Evolutionary conservation across 2,329 filamentous ascomycete genomes (phyloP).

Genomic region (Scedosporium boydii): DNA sequence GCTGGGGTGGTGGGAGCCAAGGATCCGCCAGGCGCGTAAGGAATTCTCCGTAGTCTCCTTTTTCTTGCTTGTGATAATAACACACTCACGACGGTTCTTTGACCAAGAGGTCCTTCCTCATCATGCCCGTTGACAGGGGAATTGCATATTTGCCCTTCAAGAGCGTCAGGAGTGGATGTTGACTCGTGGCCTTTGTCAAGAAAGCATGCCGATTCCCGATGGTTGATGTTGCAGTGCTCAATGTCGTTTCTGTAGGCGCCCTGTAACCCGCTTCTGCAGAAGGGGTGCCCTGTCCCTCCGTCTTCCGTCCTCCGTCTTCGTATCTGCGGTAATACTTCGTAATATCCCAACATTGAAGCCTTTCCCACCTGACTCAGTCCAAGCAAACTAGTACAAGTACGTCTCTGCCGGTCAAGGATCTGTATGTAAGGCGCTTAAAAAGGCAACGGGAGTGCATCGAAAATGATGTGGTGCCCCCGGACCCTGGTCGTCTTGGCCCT

Average conservation of each 20-base stretch:
- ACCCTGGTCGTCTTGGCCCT: neutral
- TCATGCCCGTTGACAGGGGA: neutral
- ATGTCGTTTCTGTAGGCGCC: neutral
- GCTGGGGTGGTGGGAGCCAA: neutral
- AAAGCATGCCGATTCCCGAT: neutral
- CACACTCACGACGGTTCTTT: neutral
- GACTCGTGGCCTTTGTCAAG: neutral
- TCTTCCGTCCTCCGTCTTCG: neutral
- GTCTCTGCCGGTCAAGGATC: neutral
- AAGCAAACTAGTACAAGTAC: neutral
- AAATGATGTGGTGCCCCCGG: neutral
- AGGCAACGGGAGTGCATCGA: neutral
- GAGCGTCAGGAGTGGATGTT: neutral
- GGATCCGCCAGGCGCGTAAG: neutral
- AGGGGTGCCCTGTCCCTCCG: neutral
- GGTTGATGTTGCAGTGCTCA: neutral
- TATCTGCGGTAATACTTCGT: neutral
- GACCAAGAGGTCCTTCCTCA: neutral
- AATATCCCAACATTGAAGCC: neutral
- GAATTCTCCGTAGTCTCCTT: neutral
- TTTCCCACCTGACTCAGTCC: no score
- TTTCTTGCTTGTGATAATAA: neutral
- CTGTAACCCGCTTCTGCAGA: neutral
- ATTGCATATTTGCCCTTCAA: neutral
- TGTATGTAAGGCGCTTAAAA: neutral